Evolutionary conservation across 2,329 filamentous ascomycete species (phyloP), one percentile per base, ranked within the genome.

Genomic region (Xylariaceae sp.): DNA sequence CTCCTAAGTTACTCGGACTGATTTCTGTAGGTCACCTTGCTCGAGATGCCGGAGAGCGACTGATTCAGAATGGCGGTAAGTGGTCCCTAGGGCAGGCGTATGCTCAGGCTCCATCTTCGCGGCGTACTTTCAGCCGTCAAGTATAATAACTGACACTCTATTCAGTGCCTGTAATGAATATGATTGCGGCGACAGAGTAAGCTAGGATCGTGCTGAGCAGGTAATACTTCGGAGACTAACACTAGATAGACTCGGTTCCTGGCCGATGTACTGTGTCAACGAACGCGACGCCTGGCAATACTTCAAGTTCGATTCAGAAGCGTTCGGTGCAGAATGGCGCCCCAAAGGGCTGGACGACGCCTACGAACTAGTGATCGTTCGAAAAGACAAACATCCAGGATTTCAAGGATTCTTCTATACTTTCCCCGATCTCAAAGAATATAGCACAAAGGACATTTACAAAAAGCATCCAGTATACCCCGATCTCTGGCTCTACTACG

Each of bases 201-300:
- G 49, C 30, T 72, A 70, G 51, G 31, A 64, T 2, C 69, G 73
- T 18, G 62, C 63, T 0, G 58, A 73, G 70, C 7, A 70, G 73
- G 67, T 71, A 54, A 6, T 64, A 50, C 36, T 38, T 2, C 11
- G 41, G 22, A 42, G 42, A 48, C 53, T 57, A 10, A 55, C 38
- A 30, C 9, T 31, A 6, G 2, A 3, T 38, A 71, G 67, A 50
- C 64, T 60, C 22, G 49, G 56, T 1, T 63, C 66, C 0, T 68
- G 64, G 32, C 61, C 65, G 0, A 35, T 65, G 2, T 66, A 68
- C 46, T 62, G 58, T 31, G 66, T 68, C 32, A 17, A 45, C 0
- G 50, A 68, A 39, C 55, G 51, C 0, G 42, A 61, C 38, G 51
- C 66, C 12, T 73, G 71, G 70, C 60, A 68, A 43, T 74, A 67